These are phyloP conservation scores for Pulveroboletus ravenelii DNA, from an alignment of 768 basidiomycete species.

Conservation along the genomic window DNA sequence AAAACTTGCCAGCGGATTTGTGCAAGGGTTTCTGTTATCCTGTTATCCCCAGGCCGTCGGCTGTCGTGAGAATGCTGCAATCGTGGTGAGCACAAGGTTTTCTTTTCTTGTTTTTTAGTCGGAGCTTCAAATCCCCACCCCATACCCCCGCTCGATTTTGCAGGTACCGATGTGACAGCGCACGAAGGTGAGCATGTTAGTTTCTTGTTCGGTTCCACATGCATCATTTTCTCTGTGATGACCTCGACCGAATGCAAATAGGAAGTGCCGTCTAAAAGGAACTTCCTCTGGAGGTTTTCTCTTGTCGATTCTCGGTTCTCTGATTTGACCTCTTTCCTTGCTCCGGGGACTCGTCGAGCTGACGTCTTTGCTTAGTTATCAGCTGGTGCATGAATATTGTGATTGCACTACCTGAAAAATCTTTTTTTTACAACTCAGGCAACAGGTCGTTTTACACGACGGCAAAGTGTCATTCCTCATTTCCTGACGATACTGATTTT, in stretches of 20 bases:
- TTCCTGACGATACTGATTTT: background rate
- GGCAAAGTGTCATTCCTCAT: background rate
- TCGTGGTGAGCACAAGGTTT: constrained; percentile 23
- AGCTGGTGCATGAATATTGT: background rate
- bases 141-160: constrained; percentile 2
- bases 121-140: constrained; percentile 24
- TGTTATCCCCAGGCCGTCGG: constrained; percentile 33
- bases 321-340: constrained; percentile 14
- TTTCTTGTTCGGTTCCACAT: background rate
- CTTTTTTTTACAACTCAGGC: background rate
- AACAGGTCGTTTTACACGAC: background rate
- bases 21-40: constrained; percentile 30
- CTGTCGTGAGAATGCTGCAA: constrained; percentile 35
- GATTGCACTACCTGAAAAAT: background rate
- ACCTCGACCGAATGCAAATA: constrained; percentile 34
- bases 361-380: constrained; percentile 1
- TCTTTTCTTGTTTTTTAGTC: constrained; percentile 27
- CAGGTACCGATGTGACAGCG: too few species aligned
- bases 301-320: constrained; percentile 34
- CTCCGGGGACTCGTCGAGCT: background rate
- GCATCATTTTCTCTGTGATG: constrained; percentile 15
- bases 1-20: constrained; percentile 19
- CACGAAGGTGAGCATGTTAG: constrained; percentile 16
- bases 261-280: constrained; percentile 36
- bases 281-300: constrained; percentile 19